Conservation (phyloP, 176 grass and related monocot species). For the Lolium multiflorum region DNA sequence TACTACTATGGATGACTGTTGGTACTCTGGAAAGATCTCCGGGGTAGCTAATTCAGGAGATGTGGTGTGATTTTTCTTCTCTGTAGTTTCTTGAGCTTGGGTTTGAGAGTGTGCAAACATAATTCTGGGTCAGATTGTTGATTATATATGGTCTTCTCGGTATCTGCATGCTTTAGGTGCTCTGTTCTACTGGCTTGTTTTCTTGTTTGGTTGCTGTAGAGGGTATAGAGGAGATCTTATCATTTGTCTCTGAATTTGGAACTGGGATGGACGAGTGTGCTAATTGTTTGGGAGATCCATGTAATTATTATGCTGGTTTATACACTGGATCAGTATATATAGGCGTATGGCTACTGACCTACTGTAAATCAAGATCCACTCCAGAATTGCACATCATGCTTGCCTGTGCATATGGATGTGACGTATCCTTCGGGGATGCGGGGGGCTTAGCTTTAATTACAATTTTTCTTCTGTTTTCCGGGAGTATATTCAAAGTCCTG, state of each 20-base stretch:
- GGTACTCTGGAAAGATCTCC: neutral
- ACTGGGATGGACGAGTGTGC: neutral
- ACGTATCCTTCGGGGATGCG: neutral
- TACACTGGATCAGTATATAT: neutral
- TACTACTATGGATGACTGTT: neutral
- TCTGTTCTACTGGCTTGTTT: neutral
- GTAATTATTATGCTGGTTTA: neutral
- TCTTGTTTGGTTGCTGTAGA: neutral
- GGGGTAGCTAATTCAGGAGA: neutral
- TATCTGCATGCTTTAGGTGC: neutral
- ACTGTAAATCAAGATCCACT: neutral
- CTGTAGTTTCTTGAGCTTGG: neutral
- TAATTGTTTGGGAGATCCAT: neutral
- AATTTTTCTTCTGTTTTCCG: neutral
- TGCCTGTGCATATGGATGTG: neutral
- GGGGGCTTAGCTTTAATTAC: neutral
- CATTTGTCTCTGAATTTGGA: neutral
- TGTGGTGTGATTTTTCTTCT: neutral
- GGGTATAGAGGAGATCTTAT: neutral
- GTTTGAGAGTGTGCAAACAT: neutral
- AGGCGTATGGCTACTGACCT: neutral
- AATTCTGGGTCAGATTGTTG: neutral
- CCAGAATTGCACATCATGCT: neutral
- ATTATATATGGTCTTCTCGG: neutral
- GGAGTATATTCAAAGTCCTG: neutral